These are phyloP conservation scores for Gracilaria domingensis DNA, from an alignment of 23 red algal species.

Conservation along the genomic window DNA sequence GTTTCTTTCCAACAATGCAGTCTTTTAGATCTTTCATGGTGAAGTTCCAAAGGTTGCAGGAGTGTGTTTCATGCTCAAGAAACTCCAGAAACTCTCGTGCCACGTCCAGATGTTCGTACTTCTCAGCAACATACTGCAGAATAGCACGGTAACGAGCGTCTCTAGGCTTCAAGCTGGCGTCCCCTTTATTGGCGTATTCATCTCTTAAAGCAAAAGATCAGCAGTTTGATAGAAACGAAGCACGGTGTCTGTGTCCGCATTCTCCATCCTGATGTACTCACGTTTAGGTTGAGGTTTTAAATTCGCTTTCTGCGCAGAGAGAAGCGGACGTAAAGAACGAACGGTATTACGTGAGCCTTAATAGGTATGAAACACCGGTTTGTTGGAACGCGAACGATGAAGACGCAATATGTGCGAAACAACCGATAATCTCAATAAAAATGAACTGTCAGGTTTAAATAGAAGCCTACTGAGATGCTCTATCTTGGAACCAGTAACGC, in stretches of 20 bases:
- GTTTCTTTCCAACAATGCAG: not conserved
- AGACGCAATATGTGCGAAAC: no score
- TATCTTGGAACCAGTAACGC: no score
- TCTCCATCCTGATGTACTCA: not conserved
- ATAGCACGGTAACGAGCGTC: not conserved
- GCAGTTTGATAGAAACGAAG: not conserved
- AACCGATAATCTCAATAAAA: no score
- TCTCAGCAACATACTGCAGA: not conserved
- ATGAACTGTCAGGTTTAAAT: no score
- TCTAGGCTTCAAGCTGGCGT: not conserved
- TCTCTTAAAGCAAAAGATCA: not conserved
- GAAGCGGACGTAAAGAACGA: no score
- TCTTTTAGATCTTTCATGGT: not conserved
- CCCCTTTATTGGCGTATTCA: not conserved
- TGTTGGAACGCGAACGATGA: no score
- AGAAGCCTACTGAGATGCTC: no score
- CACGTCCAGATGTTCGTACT: not conserved
- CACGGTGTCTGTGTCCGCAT: not conserved
- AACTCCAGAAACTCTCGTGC: not conserved
- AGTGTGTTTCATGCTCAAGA: not conserved
- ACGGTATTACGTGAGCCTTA: no score
- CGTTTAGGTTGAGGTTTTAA: not conserved
- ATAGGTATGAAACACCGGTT: no score
- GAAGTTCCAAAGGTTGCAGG: not conserved
- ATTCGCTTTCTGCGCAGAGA: not conserved